Conservation (phyloP, 2,329 filamentous ascomycete species). For the Penicillium sp. region DNA sequence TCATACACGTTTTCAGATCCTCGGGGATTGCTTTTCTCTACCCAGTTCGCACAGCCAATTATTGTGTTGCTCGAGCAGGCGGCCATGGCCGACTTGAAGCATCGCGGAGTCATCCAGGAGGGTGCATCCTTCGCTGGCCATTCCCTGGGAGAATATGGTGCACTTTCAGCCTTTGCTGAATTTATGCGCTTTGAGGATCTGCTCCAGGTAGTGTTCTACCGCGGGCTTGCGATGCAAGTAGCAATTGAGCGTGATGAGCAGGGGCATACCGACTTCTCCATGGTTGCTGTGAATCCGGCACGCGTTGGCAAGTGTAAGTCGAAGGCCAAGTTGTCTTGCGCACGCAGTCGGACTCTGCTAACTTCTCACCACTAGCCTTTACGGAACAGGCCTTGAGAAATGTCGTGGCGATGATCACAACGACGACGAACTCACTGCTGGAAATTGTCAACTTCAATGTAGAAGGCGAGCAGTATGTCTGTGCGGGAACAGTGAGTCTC, state of each 20-base stretch:
- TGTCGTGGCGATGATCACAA: no score
- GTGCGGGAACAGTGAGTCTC: conserved; percentile 57
- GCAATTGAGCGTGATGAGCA: conserved; percentile 13
- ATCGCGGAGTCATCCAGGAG: conserved; percentile 53
- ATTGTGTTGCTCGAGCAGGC: background rate
- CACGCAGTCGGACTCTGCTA: no score
- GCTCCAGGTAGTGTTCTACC: background rate
- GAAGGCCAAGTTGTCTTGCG: no score
- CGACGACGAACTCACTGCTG: conserved; percentile 65
- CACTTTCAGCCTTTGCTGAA: background rate
- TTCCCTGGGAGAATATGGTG: background rate
- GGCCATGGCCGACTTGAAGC: background rate
- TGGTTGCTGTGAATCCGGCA: no score
- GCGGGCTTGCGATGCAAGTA: conserved; percentile 12
- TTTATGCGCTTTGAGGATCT: background rate
- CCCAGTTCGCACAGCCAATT: background rate
- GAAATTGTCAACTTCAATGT: conserved; percentile 96
- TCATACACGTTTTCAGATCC: no score
- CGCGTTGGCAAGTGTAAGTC: no score
- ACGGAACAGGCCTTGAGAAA: no score
- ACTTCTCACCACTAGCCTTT: no score
- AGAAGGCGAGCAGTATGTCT: conserved; percentile 67
- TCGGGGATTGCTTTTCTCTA: background rate
- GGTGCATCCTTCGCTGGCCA: background rate
- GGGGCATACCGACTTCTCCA: conserved; percentile 12